phyloP scores from a whole-genome alignment of 1,284 basidiomycete genomes.

The Ganoderma lingzhi region DNA sequence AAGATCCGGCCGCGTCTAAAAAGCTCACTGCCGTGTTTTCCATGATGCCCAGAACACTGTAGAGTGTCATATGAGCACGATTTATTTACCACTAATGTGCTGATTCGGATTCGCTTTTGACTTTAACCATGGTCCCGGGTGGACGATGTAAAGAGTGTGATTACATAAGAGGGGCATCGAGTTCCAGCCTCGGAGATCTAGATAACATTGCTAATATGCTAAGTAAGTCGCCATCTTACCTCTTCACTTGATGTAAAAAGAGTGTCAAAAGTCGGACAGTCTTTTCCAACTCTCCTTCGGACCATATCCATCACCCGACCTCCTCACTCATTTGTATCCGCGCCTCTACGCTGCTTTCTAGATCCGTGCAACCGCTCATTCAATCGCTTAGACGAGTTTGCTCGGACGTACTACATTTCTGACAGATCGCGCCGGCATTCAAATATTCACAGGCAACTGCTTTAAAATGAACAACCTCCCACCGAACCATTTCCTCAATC shows the following conservation, averaged over 20 bases:
- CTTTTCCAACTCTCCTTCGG: constrained; percentile 15
- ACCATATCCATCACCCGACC: constrained; percentile 17
- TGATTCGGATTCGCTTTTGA: neutral
- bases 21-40: neutral
- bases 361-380: constrained; percentile 20
- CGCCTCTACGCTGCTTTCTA: constrained; percentile 8
- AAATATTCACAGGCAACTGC: neutral
- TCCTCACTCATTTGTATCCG: constrained; percentile 3
- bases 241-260: too few relatives aligned
- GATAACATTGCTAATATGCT: constrained; percentile 14
- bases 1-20: constrained; percentile 3
- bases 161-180: neutral
- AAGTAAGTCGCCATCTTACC: constrained; percentile 12
- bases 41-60: neutral
- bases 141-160: too few relatives aligned
- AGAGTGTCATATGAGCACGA: neutral
- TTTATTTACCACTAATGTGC: neutral
- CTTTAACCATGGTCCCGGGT: constrained; percentile 10
- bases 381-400: neutral
- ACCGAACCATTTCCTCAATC: constrained; percentile 70
- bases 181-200: constrained; percentile 18
- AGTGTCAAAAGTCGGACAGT: too few relatives aligned
- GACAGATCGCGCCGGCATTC: too few relatives aligned
- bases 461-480: constrained; percentile 45
- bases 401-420: neutral